Evolutionary conservation across 176 grass and related monocot species (phyloP).

Genomic region (Areca catechu): DNA sequence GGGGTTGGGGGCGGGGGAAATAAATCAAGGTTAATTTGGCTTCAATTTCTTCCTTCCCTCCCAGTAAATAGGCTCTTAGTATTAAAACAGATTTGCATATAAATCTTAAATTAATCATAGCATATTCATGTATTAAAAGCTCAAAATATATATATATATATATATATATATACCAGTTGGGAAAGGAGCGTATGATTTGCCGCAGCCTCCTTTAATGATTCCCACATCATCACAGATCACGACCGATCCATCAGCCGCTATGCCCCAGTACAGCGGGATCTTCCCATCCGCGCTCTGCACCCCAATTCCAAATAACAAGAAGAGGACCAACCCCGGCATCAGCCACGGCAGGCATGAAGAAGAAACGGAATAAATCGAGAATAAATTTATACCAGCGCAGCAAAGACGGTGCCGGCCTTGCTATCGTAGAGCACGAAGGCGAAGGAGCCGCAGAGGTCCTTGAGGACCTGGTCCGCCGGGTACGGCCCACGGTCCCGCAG

Average conservation of each 20-base stretch:
- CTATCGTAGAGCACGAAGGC: constrained; percentile 18
- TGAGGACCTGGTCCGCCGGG: constrained; percentile 20
- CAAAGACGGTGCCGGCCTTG: constrained; percentile 7
- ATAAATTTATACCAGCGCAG: neutral
- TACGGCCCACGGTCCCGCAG: constrained; percentile 19
- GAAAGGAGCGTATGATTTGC: constrained; percentile 15
- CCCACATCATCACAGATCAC: constrained; percentile 12
- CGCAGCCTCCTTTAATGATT: constrained; percentile 9
- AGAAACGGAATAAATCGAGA: neutral
- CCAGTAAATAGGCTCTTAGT: no score
- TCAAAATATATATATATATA: no score
- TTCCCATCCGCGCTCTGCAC: constrained; percentile 7
- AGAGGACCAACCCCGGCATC: neutral
- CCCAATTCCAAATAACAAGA: neutral
- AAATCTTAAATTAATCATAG: no score
- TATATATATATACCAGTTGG: no score
- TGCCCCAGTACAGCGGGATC: constrained; percentile 12
- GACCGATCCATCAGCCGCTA: constrained; percentile 8
- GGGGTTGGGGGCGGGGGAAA: no score
- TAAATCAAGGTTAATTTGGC: no score
- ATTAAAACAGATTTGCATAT: no score
- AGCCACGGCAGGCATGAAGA: no score
- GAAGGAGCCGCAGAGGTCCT: constrained; percentile 11
- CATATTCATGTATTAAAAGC: no score
- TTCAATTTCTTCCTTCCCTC: no score